Conservation (phyloP, 176 grass and related monocot genomes). For the Musa itinerans region DNA sequence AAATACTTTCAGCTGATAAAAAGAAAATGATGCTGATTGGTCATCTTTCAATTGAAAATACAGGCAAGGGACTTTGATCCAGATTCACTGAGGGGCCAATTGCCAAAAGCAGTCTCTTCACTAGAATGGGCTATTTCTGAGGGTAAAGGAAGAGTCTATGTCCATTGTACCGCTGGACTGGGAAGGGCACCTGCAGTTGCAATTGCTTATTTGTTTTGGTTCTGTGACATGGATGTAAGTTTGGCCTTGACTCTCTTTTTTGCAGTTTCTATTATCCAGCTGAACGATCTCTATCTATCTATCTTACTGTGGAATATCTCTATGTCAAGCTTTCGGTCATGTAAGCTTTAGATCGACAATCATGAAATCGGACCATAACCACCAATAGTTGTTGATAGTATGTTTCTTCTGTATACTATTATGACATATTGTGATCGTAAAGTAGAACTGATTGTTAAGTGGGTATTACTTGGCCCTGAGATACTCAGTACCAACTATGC, state of each 20-base stretch:
- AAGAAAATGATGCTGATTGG: background rate
- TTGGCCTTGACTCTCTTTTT: background rate
- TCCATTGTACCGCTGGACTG: slow-evolving; percentile 86
- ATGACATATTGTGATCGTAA: background rate
- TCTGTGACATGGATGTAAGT: slow-evolving; percentile 64
- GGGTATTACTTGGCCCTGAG: too few relatives aligned
- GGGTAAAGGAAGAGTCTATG: slow-evolving; percentile 53
- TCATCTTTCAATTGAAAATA: background rate
- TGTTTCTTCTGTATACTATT: background rate
- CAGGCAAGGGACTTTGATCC: slow-evolving; percentile 77
- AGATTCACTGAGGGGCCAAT: slow-evolving; percentile 60
- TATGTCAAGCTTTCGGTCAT: too few relatives aligned
- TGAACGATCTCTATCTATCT: slow-evolving; percentile 8
- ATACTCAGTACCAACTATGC: too few relatives aligned
- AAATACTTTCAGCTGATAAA: too few relatives aligned
- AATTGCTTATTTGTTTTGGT: slow-evolving; percentile 90
- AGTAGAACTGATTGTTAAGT: too few relatives aligned
- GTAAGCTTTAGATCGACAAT: too few relatives aligned
- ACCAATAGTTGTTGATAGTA: too few relatives aligned
- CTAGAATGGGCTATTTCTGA: slow-evolving; percentile 79
- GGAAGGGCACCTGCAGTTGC: slow-evolving; percentile 75
- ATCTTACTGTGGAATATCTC: background rate
- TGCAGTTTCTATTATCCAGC: background rate
- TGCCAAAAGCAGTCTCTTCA: slow-evolving; percentile 70
- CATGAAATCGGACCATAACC: too few relatives aligned